Conservation (phyloP, 2,329 filamentous ascomycete genomes). For the Cercospora beticola region DNA sequence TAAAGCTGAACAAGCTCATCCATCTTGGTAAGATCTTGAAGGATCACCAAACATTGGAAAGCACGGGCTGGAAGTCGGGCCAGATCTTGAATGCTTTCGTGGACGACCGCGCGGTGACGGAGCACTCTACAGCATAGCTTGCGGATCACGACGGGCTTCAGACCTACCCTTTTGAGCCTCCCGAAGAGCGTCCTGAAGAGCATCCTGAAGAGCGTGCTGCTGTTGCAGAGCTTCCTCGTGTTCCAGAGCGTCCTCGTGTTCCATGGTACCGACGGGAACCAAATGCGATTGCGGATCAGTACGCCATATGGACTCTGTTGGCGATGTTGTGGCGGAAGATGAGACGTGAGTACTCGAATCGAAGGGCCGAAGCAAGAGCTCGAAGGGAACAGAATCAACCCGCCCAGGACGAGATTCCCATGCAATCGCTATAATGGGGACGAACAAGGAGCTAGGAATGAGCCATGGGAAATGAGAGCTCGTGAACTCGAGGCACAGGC, state of each 20-base stretch:
- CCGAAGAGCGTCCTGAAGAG: not conserved
- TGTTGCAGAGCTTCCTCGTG: not conserved
- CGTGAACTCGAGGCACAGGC: not conserved
- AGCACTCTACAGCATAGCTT: constrained; percentile 5
- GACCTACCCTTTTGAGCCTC: not conserved
- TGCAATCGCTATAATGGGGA: not conserved
- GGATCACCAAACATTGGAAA: constrained; percentile 62
- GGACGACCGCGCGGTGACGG: constrained; percentile 4
- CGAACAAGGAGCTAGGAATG: not conserved
- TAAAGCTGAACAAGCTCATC: constrained; percentile 66
- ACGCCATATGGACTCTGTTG: not conserved
- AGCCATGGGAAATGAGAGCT: not conserved
- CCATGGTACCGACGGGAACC: not conserved
- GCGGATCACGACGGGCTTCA: not conserved
- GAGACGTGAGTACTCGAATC: not conserved
- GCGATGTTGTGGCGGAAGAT: not conserved
- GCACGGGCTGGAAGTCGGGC: constrained; percentile 73
- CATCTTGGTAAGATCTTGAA: constrained; percentile 80
- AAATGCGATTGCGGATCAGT: not conserved
- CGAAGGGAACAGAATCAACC: not conserved
- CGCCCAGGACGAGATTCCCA: not conserved
- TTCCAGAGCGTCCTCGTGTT: not conserved
- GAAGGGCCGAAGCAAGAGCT: not conserved
- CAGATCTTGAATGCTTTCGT: constrained; percentile 78
- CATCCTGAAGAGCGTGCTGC: not conserved